Percentiles rank a stretch among this genome's conserved stretches.
Evolutionary conservation across 441 rosid genomes (phyloP).

Genomic region (Dalechampia spathulata): DNA sequence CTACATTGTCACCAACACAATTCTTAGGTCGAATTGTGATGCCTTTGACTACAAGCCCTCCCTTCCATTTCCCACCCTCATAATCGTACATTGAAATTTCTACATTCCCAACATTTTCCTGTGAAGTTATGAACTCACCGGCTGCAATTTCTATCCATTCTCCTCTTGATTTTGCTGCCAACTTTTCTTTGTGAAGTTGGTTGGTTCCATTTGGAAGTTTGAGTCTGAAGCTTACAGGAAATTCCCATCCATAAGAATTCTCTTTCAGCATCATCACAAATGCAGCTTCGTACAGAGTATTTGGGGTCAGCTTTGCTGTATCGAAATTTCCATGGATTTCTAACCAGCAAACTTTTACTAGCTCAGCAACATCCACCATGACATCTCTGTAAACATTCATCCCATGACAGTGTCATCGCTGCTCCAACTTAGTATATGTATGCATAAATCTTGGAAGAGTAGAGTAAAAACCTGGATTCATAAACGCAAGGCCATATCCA

Average conservation of each 20-base stretch:
- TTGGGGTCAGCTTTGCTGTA: constrained; percentile 40
- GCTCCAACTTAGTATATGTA: too few species aligned
- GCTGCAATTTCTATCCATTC: constrained; percentile 52
- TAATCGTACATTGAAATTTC: constrained; percentile 43
- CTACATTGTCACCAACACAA: background rate
- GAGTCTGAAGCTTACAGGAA: constrained; percentile 44
- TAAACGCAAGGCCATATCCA: constrained; percentile 46
- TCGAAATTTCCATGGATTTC: constrained; percentile 39
- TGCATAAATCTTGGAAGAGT: background rate
- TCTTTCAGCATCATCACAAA: constrained; percentile 44
- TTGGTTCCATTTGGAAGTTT: constrained; percentile 38
- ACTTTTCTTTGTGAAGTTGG: constrained; percentile 28
- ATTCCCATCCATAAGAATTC: constrained; percentile 47
- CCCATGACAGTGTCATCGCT: too few species aligned
- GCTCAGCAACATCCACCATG: constrained; percentile 29
- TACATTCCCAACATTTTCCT: constrained; percentile 34
- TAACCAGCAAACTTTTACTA: constrained; percentile 62
- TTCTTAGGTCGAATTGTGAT: constrained; percentile 39
- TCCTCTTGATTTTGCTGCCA: constrained; percentile 29
- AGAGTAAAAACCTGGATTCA: constrained; percentile 37
- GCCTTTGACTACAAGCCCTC: constrained; percentile 59
- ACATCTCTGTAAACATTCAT: constrained; percentile 15
- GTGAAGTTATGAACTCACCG: constrained; percentile 38
- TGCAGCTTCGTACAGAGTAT: constrained; percentile 33
- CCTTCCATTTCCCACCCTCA: constrained; percentile 49